Base-by-base conservation (phyloP, 2,329 filamentous ascomycete genomes). In the Sclerotinia trifoliorum region DNA sequence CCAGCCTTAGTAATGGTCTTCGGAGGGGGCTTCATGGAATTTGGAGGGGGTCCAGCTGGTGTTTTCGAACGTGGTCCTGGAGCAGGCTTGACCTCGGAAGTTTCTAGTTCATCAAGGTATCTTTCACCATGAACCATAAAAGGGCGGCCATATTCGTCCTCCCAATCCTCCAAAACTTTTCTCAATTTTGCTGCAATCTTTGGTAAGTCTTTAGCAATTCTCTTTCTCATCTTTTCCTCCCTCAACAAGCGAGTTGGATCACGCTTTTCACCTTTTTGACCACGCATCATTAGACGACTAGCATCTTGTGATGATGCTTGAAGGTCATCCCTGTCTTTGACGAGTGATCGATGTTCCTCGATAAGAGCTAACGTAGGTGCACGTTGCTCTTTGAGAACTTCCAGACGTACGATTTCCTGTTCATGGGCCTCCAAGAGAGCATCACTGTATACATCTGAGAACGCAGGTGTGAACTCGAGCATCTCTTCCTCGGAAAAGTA, bases 401-500 rank as follows among this genome's bases (percentile, higher is more conserved):
- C 92, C 0, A 99, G 83, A 29, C 94, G 88, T 8, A 83, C 82
- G 72, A 99, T 94, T 77, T 99, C 96, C 26, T 90, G 89, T 81
- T 99, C 95, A 76, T 99, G 96, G 0, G 95, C 94, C 72, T 96
- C 94, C 0, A 99, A 86, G 13, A 99, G 85, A 5, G 95, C 95
- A 78, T 99, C 95, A 75, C 93, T 97, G 80, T 96, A 97, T 26
- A 97, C 94, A 77, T 98, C 95, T 15, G 93, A 96, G 78, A 98
- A 98, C 54, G 94, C 95, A 0, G 96, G 95, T 0, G 94, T 95
- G 74, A 99, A 99, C 73, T 97, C 94, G 68, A 98, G 87, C 94
- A 98, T 98, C 81, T 99, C 95, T 76, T 99, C 95, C 78, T 99
- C 95, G 0, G 92, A 97, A 77, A 96, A 94, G 81, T 95, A 98